Evolutionary conservation across 2,329 filamentous ascomycete species (phyloP), one percentile per base, ranked within the genome.

Genomic region (Berkeleyomyces rouxiae): DNA sequence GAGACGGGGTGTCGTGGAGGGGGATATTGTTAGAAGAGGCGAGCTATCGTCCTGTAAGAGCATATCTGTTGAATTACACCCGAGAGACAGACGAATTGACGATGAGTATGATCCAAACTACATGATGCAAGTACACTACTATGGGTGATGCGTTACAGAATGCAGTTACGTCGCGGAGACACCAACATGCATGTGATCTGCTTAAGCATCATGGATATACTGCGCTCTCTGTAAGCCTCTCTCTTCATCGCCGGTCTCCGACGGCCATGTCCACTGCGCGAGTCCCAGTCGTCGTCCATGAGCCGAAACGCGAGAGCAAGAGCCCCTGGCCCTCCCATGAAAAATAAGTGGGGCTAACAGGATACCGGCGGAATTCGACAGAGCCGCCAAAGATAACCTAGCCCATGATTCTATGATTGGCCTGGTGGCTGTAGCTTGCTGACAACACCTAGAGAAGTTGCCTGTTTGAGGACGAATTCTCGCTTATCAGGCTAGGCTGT

Each of bases 311-410:
- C 23, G 23, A 23, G 23, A 23, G 23, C 23, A 23, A 2, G 31
- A 36, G 44, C 13, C 23, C 23, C 23, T 23, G 23, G 23, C 23
- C 23, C 23, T n/a, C 23, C 23, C 13, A 59, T 3, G 36, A 39
- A 46, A 33, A 44, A 47, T 47, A 59, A 23, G 31, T 13, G 58
- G 11, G 4, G 9, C 37, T 13, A 5, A 13, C 10, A 37, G 58
- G 58, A 37, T 33, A 44, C 58, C 58, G 58, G 36, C 58, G 58
- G 58, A 59, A 42, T 49, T 59, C 58, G 43, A 11, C 3, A 47
- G 16, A n/a, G 43, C 58, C 58, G 43, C 4, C 13, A 16, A 47
- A 5, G 13, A 43, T 7, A 23, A 59, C 42, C 42, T 42, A 23
- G 44, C 6, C 43, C 11, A 31, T 33, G 58, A 37, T 51, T 40